Conservation (phyloP, 2,329 filamentous ascomycete species). For the Torrubiellomyces zombiae region DNA sequence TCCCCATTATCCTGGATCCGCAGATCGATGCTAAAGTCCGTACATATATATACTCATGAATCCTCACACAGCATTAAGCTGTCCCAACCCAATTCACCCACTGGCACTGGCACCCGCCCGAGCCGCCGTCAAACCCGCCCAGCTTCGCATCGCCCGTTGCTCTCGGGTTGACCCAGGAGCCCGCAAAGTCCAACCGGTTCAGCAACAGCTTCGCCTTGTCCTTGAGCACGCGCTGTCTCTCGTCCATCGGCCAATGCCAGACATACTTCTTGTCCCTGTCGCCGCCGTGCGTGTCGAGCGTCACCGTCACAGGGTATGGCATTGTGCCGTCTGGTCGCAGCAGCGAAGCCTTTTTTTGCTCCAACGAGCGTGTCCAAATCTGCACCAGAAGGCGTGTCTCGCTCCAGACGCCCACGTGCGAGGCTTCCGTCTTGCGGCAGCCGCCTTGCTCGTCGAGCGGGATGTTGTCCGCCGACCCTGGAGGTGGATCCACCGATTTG, state of each 20-base stretch:
- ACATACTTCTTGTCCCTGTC: slow-evolving; percentile 32
- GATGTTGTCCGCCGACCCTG: slow-evolving; percentile 24
- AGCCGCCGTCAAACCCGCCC: slow-evolving; percentile 47
- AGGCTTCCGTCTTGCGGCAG: slow-evolving; percentile 32
- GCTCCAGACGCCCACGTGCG: slow-evolving; percentile 39
- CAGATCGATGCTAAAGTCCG: too few relatives aligned
- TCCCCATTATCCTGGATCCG: too few relatives aligned
- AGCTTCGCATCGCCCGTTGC: slow-evolving; percentile 25
- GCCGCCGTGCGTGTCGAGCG: slow-evolving; percentile 46
- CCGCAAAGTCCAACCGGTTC: slow-evolving; percentile 33
- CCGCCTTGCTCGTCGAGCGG: slow-evolving; percentile 39
- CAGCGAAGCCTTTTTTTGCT: slow-evolving; percentile 25
- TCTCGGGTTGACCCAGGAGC: slow-evolving; percentile 35
- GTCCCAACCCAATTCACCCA: slow-evolving; percentile 44
- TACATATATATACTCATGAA: too few relatives aligned
- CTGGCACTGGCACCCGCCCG: slow-evolving; percentile 43
- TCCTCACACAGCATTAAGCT: too few relatives aligned
- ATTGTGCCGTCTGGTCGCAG: slow-evolving; percentile 31
- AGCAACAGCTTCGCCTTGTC: slow-evolving; percentile 26
- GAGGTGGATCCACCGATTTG: slow-evolving; percentile 35
- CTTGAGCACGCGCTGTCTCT: slow-evolving; percentile 25
- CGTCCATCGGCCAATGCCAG: slow-evolving; percentile 34
- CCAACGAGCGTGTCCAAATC: slow-evolving; percentile 42
- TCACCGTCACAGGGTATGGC: slow-evolving; percentile 46
- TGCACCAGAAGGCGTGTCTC: slow-evolving; percentile 47